Conservation (phyloP, 768 basidiomycete genomes). For the Trichaptum fuscoviolaceum region DNA sequence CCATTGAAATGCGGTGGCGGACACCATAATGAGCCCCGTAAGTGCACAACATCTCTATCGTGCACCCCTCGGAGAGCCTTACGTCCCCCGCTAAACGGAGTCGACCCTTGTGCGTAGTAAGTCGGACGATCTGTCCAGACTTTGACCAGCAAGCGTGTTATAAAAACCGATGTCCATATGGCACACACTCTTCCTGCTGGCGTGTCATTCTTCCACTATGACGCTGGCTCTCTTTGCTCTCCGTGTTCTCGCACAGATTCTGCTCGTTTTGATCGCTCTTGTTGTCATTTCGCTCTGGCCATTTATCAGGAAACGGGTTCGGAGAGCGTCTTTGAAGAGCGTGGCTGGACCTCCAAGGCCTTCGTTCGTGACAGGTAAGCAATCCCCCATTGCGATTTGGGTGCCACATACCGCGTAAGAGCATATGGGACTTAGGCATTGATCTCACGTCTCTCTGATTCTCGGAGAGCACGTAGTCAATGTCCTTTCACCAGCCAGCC, state of each 20-base stretch:
- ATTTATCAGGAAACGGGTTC: background rate
- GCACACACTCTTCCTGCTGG: background rate
- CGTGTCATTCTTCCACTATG: background rate
- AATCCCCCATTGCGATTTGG: background rate
- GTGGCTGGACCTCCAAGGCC: background rate
- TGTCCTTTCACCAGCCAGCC: background rate
- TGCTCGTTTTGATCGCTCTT: background rate
- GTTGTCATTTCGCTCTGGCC: background rate
- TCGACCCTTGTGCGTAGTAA: background rate
- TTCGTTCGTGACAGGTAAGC: background rate
- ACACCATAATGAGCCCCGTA: background rate
- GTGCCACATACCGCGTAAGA: background rate
- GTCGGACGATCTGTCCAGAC: background rate
- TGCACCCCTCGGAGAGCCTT: background rate
- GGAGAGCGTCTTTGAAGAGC: background rate
- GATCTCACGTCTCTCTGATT: background rate
- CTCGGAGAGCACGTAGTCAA: background rate
- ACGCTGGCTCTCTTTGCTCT: background rate
- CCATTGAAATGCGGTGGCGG: background rate
- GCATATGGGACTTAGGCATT: background rate
- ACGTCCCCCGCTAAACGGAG: background rate
- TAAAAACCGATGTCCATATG: background rate
- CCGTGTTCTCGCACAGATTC: background rate
- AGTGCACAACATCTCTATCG: background rate
- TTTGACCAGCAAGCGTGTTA: background rate